Conservation (phyloP, 192 early-diverging fungal genomes). For the Coemansia sp. region DNA sequence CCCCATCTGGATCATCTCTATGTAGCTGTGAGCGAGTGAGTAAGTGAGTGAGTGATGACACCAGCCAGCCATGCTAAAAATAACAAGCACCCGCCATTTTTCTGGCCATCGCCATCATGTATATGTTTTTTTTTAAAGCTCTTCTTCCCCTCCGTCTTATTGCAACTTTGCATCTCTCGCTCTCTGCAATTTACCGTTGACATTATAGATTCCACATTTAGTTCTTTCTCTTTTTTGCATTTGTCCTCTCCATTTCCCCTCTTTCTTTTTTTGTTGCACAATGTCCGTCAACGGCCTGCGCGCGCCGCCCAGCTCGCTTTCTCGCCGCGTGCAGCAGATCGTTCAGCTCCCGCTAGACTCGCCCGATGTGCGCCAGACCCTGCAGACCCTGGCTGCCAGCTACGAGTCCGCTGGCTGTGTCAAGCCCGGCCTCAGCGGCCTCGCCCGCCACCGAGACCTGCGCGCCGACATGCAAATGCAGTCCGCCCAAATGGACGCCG, state of each 20-base stretch:
- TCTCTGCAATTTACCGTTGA: background rate
- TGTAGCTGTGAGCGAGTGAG: too few relatives aligned
- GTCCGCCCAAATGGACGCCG: conserved; percentile 14
- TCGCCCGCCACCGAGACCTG: conserved; percentile 20
- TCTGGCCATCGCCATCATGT: too few relatives aligned
- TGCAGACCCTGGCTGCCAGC: conserved; percentile 17
- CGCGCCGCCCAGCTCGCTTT: conserved; percentile 19
- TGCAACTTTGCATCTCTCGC: background rate
- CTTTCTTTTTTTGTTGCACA: background rate
- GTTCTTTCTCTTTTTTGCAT: background rate
- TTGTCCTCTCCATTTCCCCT: background rate
- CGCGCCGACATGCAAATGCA: conserved; percentile 30
- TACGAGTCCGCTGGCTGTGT: conserved; percentile 2
- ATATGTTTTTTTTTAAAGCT: background rate
- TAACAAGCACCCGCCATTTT: too few relatives aligned
- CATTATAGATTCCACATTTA: background rate
- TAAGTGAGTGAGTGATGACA: too few relatives aligned
- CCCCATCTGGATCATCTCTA: too few relatives aligned
- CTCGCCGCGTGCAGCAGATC: conserved; percentile 30
- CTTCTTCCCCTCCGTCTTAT: background rate
- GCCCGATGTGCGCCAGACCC: conserved; percentile 13
- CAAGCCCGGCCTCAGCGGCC: background rate
- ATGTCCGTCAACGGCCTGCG: conserved; percentile 3
- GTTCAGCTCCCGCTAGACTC: conserved; percentile 28
- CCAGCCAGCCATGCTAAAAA: too few relatives aligned